phyloP scores from a whole-genome alignment of 345 rosid species.

The Mangifera indica region DNA sequence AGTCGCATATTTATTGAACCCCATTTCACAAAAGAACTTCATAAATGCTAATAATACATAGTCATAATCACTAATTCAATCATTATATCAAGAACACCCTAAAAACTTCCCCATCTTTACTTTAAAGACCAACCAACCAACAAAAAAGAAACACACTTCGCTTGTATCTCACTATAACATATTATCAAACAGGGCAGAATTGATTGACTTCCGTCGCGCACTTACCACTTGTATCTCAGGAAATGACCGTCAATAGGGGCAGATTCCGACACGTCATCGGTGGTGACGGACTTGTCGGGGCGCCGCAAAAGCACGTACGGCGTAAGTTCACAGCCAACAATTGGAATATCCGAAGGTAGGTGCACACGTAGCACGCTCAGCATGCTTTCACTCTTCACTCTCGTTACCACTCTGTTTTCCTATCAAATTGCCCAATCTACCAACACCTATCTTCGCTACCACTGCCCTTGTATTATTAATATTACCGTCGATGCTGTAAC shows the following conservation, averaged over 20 bases:
- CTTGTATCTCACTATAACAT: slow-evolving; percentile 62
- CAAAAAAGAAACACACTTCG: slow-evolving; percentile 30
- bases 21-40: neutral
- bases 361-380: slow-evolving; percentile 92
- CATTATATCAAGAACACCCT: neutral
- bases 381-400: slow-evolving; percentile 56
- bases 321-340: slow-evolving; percentile 95
- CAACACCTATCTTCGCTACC: slow-evolving; percentile 11
- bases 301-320: slow-evolving; percentile 86
- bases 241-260: slow-evolving; percentile 82
- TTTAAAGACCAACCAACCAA: neutral
- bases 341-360: slow-evolving; percentile 95
- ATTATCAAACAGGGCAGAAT: neutral
- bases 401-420: slow-evolving; percentile 38
- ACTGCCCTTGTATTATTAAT: neutral
- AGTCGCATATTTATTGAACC: neutral
- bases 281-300: slow-evolving; percentile 51
- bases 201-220: neutral
- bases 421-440: slow-evolving; percentile 21
- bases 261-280: slow-evolving; percentile 83
- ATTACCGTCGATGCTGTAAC: slow-evolving; percentile 10
- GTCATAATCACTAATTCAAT: neutral
- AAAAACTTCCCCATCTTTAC: neutral
- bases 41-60: neutral
- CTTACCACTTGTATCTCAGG: slow-evolving; percentile 90